Evolutionary conservation across 192 early-diverging fungal genomes (phyloP), one percentile per base, ranked within the genome.

Genomic region (Coemansia sp.): DNA sequence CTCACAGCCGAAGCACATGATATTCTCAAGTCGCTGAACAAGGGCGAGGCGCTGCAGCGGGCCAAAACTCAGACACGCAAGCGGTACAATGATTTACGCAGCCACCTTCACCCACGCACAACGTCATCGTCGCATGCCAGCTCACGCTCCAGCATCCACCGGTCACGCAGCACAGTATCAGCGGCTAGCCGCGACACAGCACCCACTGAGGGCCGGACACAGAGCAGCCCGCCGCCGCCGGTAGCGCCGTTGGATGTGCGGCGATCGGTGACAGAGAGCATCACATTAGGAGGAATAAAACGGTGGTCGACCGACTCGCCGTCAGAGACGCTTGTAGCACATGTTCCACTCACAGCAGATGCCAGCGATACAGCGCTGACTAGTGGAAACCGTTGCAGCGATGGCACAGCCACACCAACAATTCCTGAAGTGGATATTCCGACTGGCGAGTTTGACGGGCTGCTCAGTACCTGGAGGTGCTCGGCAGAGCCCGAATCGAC

Each of bases 401-500:
- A 55, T 27, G 53, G 49, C 53, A 47, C 53, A 11, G 25, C 53
- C 23, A 47, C 62, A 17, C 37, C 59, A 12, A 57, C 59, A 35
- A 61, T 79, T 21, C 68, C 62, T n/a, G 65, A 63, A 12, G 60
- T 80, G 9, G 55, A 74, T 19, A 80, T 80, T 50, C 77, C 77
- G 2, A 67, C 67, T 1, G 72, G 72, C 25, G 62, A 59, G 6
- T 38, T 80, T 8, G 72, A 60, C 39, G 65, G 68, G 0, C 43
- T 80, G 68, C 77, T 74, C 19, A 80, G 68, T 25, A 68, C 77
- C 2, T 80, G 77, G 77, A 70, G 71, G 7, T 64, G 67, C 61
- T 39, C 62, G 0, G 32, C 57, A n/a, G 64, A 66, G 4, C 48
- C 48, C 7, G 9, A 45, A 39, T 27, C 38, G 2, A 15, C 52